Base-by-base conservation (phyloP, 2,329 filamentous ascomycete genomes). In the Microthyrium microscopicum region DNA sequence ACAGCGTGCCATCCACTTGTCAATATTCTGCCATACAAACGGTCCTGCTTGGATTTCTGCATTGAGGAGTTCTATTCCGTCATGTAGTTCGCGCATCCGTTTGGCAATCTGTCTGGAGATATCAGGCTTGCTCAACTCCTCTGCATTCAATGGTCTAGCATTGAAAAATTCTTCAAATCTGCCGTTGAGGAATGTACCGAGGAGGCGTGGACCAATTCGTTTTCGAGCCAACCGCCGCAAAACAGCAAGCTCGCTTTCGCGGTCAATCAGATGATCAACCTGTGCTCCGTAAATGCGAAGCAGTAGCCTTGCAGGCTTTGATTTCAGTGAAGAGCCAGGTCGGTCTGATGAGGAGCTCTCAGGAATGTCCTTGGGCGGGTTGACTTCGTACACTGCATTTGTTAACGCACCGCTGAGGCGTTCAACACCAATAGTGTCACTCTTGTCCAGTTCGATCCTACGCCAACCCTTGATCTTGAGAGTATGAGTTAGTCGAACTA, bases 131-230 rank as follows among this genome's bases (percentile, higher is more conserved):
- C 82, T 76, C 29, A 98, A 57, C 42, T 92, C 80, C 18, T 69
- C 62, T 0, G 77, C 66, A 0, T 76, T 87, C 26, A 98, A 66
- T 1, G 89, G 76, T 24, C 72, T 71, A 1, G 89, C 84, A 49
- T 93, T 73, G 51, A 94, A 80, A 50, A 76, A 95, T 52, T 98
- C 78, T 56, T 98, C 89, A 43, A 98, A 98, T 4, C 89, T 79
- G 7, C 89, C 89, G 48, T 98, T 98, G 34, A 68, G 71, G 53
- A 98, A 98, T 1, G 83, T 94, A 1, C 89, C 89, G 1, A 98
- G 64, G 20, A 98, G 63, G 12, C 83, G 73, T 4, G 89, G 89
- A 3, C 89, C 89, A 42, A 98, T 98, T 45, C 78, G 84, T 63
- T 94, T 93, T 35, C 80, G 75, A 3, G 81, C 83, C 20, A 98